These are phyloP conservation scores for Phaeotremella fagi DNA, from an alignment of 768 basidiomycete species.

Conservation along the genomic window DNA sequence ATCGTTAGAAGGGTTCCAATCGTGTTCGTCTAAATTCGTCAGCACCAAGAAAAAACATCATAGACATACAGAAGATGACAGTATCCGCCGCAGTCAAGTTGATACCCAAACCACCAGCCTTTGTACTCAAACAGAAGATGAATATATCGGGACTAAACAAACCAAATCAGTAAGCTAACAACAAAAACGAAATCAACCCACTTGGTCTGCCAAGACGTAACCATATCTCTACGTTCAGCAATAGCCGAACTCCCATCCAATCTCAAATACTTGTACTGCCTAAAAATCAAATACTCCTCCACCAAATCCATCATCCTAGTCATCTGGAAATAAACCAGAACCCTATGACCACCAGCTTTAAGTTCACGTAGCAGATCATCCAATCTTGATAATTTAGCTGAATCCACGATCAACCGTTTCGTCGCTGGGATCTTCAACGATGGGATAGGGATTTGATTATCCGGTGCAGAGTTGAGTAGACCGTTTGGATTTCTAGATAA, in stretches of 20 bases:
- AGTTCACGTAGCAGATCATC: constrained; percentile 86
- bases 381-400: constrained; percentile 87
- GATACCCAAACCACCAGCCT: constrained; percentile 77
- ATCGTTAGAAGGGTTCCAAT: constrained; percentile 97
- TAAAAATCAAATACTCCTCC: constrained; percentile 95
- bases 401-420: constrained; percentile 90
- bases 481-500: constrained; percentile 65
- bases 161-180: background rate
- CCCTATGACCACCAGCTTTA: constrained; percentile 86
- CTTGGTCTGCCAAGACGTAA: constrained; percentile 98
- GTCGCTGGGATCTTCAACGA: constrained; percentile 91
- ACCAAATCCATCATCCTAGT: constrained; percentile 99
- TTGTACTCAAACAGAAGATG: constrained; percentile 82
- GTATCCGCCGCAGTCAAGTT: constrained; percentile 66
- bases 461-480: constrained; percentile 62
- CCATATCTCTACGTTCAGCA: constrained; percentile 97
- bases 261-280: constrained; percentile 90
- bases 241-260: constrained; percentile 91
- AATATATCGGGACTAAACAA: constrained; percentile 71
- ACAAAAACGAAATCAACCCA: constrained; percentile 47
- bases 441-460: constrained; percentile 70
- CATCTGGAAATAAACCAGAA: constrained; percentile 99
- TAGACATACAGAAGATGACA: constrained; percentile 70
- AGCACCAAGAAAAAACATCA: background rate
- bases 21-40: constrained; percentile 61